Evolutionary conservation across 352 stramenopile genomes (phyloP).

Genomic region (Phytopythium oedochilum): DNA sequence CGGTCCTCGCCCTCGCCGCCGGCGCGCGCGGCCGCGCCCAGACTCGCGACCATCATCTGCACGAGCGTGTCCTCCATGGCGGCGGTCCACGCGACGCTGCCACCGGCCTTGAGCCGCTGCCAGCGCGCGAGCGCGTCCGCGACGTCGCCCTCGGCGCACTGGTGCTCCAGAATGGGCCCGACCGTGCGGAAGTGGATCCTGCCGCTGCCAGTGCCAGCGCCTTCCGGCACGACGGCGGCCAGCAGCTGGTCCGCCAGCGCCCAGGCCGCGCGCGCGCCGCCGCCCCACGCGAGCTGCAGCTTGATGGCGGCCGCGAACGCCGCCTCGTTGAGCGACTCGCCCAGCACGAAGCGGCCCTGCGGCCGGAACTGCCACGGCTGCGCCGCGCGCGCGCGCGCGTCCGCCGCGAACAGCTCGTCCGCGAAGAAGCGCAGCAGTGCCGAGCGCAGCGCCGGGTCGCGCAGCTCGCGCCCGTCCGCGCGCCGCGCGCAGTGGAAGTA

Average conservation of each 20-base stretch:
- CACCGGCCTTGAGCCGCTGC: conserved; percentile 42
- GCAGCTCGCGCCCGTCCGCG: conserved; percentile 20
- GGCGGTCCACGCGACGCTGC: conserved; percentile 62
- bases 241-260: conserved; percentile 36
- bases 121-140: conserved; percentile 35
- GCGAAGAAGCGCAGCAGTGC: conserved; percentile 52
- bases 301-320: conserved; percentile 55
- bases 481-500: conserved; percentile 72
- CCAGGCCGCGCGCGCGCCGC: conserved; percentile 43
- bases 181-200: conserved; percentile 72
- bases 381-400: not conserved
- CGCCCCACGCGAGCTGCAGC: conserved; percentile 30
- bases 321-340: conserved; percentile 57
- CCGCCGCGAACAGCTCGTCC: conserved; percentile 28
- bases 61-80: conserved; percentile 72
- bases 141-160: conserved; percentile 40
- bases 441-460: conserved; percentile 14
- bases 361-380: conserved; percentile 1
- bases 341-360: conserved; percentile 26
- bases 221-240: conserved; percentile 4
- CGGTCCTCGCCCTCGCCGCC: not conserved
- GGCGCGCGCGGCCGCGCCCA: conserved; percentile 2
- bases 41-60: conserved; percentile 56
- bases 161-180: conserved; percentile 52
- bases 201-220: not conserved